phyloP scores from a whole-genome alignment of 1,284 basidiomycete genomes.

The Pholiota adiposa region DNA sequence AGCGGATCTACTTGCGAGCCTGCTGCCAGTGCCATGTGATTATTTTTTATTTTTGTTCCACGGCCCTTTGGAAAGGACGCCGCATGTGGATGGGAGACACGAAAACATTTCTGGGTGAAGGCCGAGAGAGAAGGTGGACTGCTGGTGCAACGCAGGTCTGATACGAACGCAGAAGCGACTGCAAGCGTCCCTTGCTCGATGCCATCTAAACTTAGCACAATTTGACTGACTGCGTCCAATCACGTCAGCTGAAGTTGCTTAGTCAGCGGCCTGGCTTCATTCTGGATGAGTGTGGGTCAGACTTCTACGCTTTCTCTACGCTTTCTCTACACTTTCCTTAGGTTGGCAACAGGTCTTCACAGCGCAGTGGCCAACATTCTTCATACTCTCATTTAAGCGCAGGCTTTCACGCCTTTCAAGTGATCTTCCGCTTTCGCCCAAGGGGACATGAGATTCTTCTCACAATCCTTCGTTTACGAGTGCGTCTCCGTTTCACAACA shows the following conservation, averaged over 20 bases:
- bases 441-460: slow-evolving; percentile 76
- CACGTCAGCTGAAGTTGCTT: neutral
- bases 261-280: neutral
- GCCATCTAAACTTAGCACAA: no score
- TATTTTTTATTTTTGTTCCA: slow-evolving; percentile 1
- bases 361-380: neutral
- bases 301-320: neutral
- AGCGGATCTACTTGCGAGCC: slow-evolving; percentile 15
- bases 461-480: slow-evolving; percentile 83
- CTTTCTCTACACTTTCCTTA: neutral
- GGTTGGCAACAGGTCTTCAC: neutral
- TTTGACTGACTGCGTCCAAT: neutral
- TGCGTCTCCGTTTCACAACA: slow-evolving; percentile 40
- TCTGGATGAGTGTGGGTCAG: neutral
- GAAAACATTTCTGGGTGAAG: neutral
- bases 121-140: neutral
- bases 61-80: neutral
- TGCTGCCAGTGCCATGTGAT: slow-evolving; percentile 13
- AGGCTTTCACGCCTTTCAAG: slow-evolving; percentile 20
- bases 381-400: neutral
- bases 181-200: no score
- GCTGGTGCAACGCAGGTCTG: no score
- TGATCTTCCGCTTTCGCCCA: slow-evolving; percentile 27
- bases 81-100: neutral
- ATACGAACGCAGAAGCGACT: no score